phyloP scores from a whole-genome alignment of 2,329 filamentous ascomycete species.

The Fusarium sp. region DNA sequence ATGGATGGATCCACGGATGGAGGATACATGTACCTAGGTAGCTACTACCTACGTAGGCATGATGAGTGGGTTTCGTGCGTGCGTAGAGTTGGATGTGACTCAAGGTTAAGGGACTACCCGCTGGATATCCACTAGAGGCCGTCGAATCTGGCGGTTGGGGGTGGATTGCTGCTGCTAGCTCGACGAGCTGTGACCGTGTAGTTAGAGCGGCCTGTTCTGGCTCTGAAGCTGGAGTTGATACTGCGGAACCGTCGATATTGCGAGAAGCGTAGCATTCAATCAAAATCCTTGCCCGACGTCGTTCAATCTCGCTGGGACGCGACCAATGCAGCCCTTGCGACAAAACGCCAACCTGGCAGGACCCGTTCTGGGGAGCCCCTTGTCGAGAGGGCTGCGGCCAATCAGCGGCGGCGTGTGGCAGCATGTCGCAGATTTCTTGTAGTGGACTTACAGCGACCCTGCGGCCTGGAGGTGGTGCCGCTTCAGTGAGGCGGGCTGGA shows the following conservation, averaged over 20 bases:
- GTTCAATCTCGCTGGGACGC: slow-evolving; percentile 34
- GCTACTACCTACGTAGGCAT: too few relatives aligned
- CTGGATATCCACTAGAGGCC: not conserved
- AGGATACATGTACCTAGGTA: not conserved
- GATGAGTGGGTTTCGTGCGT: not conserved
- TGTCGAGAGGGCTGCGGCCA: slow-evolving; percentile 22
- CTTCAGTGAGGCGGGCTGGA: slow-evolving; percentile 9
- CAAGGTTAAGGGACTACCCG: slow-evolving; percentile 10
- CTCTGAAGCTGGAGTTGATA: too few relatives aligned
- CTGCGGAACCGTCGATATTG: too few relatives aligned
- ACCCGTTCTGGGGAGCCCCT: slow-evolving; percentile 34
- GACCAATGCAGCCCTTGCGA: slow-evolving; percentile 35
- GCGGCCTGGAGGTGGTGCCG: too few relatives aligned
- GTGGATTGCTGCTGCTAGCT: too few relatives aligned
- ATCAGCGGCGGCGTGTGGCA: slow-evolving; percentile 18
- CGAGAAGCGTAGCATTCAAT: slow-evolving; percentile 19
- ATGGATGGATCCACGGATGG: too few relatives aligned
- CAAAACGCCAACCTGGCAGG: slow-evolving; percentile 40
- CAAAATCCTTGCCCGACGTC: slow-evolving; percentile 23
- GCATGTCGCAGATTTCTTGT: slow-evolving; percentile 22
- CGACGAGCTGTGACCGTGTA: too few relatives aligned
- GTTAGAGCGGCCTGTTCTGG: too few relatives aligned
- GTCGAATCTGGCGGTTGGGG: too few relatives aligned
- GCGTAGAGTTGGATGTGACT: slow-evolving; percentile 2
- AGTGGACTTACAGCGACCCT: slow-evolving; percentile 17